Evolutionary conservation across 2,329 filamentous ascomycete genomes (phyloP), one percentile per base, ranked within the genome.

Genomic region (Epicoccum sorghinum): DNA sequence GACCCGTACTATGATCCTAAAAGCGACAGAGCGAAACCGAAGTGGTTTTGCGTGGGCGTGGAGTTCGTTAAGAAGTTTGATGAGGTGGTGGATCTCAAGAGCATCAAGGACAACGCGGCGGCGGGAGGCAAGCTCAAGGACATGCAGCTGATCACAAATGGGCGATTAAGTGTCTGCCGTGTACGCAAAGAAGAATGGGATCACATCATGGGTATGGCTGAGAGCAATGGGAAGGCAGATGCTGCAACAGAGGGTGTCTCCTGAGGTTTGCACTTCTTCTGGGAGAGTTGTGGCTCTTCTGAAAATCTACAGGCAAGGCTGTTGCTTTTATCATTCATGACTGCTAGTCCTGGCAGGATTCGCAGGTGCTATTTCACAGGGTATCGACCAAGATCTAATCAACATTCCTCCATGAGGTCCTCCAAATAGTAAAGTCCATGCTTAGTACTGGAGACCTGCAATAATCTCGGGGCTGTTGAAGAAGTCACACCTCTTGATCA

Each of bases 41-140:
- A 87, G 66, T 99, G 95, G 95, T 90, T 87, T 47, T 84, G 95
- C 14, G 95, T 98, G 1, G 89, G 96, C 57, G 93, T 98, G 42
- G 83, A 88, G 66, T 97, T 96, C 72, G 86, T 89, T 52, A 87
- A 86, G 71, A 97, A 96, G 75, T 92, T 98, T 64, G 79, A 81
- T 1, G 81, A 86, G 12, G 83, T 86, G 0, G 83, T 98, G 52
- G 82, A 83, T 4, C 81, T 97, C 46, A 83, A 85, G 58, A 86
- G 90, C 61, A 81, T 97, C 39, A 88, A 89, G 48, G 82, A 83
- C 32, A 80, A 88, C 66, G 85, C 84, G 1, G 59, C 42, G 5
- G 79, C 80, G 36, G 69, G 83, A 7, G 82, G 80, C 7, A 80
- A 84, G 6, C 77, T 96, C 36, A 84, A 86, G 66, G 82, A 85